Evolutionary conservation across 2,329 filamentous ascomycete genomes (phyloP).

Genomic region (Aphanoascus verrucosus): DNA sequence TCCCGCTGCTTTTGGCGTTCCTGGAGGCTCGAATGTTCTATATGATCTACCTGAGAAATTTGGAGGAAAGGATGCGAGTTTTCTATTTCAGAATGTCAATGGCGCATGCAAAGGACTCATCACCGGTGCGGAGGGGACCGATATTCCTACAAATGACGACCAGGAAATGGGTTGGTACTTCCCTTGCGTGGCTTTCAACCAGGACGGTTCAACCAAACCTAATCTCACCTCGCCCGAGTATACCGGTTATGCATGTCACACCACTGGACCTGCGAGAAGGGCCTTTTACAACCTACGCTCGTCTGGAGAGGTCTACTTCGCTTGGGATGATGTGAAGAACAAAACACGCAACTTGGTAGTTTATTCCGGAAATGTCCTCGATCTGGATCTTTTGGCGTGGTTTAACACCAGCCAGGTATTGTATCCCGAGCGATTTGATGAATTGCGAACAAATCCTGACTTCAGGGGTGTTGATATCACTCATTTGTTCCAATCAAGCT

Average conservation of each 20-base stretch:
- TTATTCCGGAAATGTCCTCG: constrained; percentile 87
- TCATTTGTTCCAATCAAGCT: constrained; percentile 65
- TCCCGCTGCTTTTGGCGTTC: constrained; percentile 68
- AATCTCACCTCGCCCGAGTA: constrained; percentile 69
- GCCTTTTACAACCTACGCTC: constrained; percentile 63
- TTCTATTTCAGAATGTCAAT: constrained; percentile 97
- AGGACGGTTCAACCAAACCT: constrained; percentile 72
- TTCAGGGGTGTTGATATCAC: constrained; percentile 82
- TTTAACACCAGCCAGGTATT: constrained; percentile 73
- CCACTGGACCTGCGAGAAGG: constrained; percentile 54
- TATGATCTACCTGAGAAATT: constrained; percentile 75
- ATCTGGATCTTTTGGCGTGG: constrained; percentile 79
- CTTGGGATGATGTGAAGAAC: constrained; percentile 90
- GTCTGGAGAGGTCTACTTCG: constrained; percentile 85
- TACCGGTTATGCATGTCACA: constrained; percentile 81
- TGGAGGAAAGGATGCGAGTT: constrained; percentile 85
- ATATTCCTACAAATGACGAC: constrained; percentile 64
- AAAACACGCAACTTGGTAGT: constrained; percentile 79
- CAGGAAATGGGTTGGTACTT: constrained; percentile 92
- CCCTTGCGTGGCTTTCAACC: constrained; percentile 81
- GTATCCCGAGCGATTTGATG: constrained; percentile 66
- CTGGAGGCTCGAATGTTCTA: constrained; percentile 64
- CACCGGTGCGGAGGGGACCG: constrained; percentile 56
- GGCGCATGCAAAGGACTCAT: constrained; percentile 91
- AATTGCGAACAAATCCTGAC: constrained; percentile 59